Base-by-base conservation (phyloP, 2,329 filamentous ascomycete genomes). In the Stachybotrys elegans region DNA sequence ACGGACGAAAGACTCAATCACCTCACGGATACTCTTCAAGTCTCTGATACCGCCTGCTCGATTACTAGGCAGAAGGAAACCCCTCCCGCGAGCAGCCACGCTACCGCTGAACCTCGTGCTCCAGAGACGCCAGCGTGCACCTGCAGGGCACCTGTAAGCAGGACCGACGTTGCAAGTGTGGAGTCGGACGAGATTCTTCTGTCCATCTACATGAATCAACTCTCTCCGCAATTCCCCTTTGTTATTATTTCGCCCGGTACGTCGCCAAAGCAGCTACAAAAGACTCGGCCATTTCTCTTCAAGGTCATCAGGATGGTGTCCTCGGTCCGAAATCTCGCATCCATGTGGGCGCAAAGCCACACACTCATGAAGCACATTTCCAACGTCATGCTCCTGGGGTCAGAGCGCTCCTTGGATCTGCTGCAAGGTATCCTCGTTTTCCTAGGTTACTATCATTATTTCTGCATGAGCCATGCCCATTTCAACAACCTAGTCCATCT, bases 401-500 rank as follows among this genome's bases (percentile, higher is more conserved):
- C 44, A 34, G 42, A 47, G 21, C 43, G 44, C 20, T 47, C 47
- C 5, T 29, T 49, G 34, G 47, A 49, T 29, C 47, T 49, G 22
- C 39, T 49, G 17, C 44, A 47, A 40, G 40, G 47, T 22, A 40
- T 49, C 36, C 31, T 49, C 17, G 44, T 49, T 13, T 45, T 49
- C 36, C 36, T 45, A 13, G 44, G 42, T 25, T 45, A 36, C 35
- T 49, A 43, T 31, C 45, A 49, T 35, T 45, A 49, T 38, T 43
- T 40, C 43, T 49, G 47, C 29, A 20, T 49, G 22, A 40, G 35
- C 22, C 47, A 49, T 41, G 44, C 36, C 13, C 42, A 45, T 22
- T 44, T 47, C 20, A 43, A 37, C 43, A 44, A 29, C 29, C 47
- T 49, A 21, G 35, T 35, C 5, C 42, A 47, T 36, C 42, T 49